Evolutionary conservation across 495 filamentous ascomycete genomes (phyloP).

Genomic region (Tetracladium setigerum): DNA sequence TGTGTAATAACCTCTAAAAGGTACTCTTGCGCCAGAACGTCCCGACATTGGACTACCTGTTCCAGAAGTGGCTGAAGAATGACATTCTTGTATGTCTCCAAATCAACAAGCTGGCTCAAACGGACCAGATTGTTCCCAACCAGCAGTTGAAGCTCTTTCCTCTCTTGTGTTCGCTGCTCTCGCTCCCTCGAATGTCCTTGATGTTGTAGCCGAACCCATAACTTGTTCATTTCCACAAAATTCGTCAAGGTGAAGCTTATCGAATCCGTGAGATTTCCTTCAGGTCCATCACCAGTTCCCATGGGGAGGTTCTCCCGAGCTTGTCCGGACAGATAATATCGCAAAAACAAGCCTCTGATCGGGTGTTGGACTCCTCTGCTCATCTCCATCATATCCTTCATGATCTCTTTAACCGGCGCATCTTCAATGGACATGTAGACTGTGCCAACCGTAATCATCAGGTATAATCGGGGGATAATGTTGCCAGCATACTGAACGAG

Average conservation of each 20-base stretch:
- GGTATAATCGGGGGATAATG: slow-evolving; percentile 90
- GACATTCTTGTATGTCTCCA: slow-evolving; percentile 84
- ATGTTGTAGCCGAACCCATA: slow-evolving; percentile 96
- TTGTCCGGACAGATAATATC: slow-evolving; percentile 93
- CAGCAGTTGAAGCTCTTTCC: slow-evolving; percentile 89
- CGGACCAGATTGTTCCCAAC: slow-evolving; percentile 95
- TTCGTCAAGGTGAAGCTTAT: slow-evolving; percentile 97
- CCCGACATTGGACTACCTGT: slow-evolving; percentile 95
- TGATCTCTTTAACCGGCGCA: slow-evolving; percentile 98
- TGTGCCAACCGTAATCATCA: slow-evolving; percentile 98
- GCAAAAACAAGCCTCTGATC: slow-evolving; percentile 84
- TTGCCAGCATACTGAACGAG: slow-evolving; percentile 98
- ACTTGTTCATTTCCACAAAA: slow-evolving; percentile 99
- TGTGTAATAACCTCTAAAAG: slow-evolving; percentile 96
- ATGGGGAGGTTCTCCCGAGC: slow-evolving; percentile 80
- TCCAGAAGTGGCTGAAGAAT: slow-evolving; percentile 87
- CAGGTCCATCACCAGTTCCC: slow-evolving; percentile 81
- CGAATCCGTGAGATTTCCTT: slow-evolving; percentile 93
- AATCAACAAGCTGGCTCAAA: slow-evolving; percentile 89
- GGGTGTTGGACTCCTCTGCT: slow-evolving; percentile 95
- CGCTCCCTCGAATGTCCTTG: slow-evolving; percentile 94
- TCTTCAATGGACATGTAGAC: slow-evolving; percentile 98
- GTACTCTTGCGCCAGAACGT: slow-evolving; percentile 96
- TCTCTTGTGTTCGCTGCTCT: slow-evolving; percentile 85
- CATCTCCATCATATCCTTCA: slow-evolving; percentile 99